Evolutionary conservation across 208 protist genomes (phyloP).

Genomic region (Trypanosoma rangeli): DNA sequence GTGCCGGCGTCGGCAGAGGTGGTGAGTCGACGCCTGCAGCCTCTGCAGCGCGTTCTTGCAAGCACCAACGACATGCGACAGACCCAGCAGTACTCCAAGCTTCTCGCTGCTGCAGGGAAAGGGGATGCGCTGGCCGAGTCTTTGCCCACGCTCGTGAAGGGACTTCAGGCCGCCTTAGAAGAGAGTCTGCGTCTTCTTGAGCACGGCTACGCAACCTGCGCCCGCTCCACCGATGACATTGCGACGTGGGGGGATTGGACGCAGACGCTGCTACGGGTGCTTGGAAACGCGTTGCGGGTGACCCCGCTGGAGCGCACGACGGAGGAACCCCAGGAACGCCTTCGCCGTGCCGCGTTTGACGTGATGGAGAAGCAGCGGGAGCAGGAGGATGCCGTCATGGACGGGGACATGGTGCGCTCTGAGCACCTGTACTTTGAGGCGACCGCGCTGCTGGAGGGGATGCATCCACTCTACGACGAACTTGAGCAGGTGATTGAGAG

Average conservation of each 20-base stretch:
- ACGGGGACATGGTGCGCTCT: constrained; percentile 79
- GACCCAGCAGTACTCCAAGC: constrained; percentile 10
- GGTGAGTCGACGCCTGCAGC: constrained; percentile 14
- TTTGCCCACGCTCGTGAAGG: constrained; percentile 32
- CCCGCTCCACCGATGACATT: constrained; percentile 19
- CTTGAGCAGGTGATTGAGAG: constrained; percentile 46
- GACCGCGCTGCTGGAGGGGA: constrained; percentile 62
- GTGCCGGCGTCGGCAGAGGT: background rate
- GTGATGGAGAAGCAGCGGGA: constrained; percentile 69
- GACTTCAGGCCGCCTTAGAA: constrained; percentile 33
- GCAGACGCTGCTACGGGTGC: constrained; percentile 45
- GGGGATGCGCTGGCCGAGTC: background rate
- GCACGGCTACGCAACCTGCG: constrained; percentile 26
- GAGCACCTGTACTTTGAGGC: constrained; percentile 84
- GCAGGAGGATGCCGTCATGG: constrained; percentile 70
- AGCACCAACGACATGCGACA: constrained; percentile 10
- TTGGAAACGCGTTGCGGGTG: constrained; percentile 43
- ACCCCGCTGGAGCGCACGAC: constrained; percentile 35
- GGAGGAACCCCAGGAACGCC: constrained; percentile 58
- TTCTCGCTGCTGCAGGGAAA: constrained; percentile 9
- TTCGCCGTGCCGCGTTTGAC: constrained; percentile 73
- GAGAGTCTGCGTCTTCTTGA: constrained; percentile 24
- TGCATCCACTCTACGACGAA: constrained; percentile 55
- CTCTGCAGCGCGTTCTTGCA: constrained; percentile 22
- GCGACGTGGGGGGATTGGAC: constrained; percentile 38